Evolutionary conservation across 192 early-diverging fungal genomes (phyloP).

Genomic region (Coemansia sp.): DNA sequence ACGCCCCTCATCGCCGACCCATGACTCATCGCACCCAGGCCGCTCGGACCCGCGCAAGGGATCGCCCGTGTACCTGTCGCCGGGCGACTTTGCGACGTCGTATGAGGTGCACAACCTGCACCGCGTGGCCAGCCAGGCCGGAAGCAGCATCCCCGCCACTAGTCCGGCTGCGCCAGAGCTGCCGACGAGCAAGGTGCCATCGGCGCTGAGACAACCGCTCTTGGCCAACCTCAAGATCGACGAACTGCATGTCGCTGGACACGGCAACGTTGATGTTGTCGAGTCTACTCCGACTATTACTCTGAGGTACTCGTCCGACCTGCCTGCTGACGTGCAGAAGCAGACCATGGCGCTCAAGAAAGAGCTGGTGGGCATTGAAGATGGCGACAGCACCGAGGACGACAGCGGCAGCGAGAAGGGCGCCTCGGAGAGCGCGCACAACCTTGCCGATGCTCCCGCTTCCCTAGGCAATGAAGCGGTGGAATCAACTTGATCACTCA

Average conservation of each 20-base stretch:
- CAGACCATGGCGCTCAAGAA: conserved; percentile 51
- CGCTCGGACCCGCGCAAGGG: conserved; percentile 50
- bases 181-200: neutral
- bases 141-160: neutral
- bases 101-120: conserved; percentile 42
- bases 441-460: neutral
- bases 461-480: neutral
- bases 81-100: conserved; percentile 43
- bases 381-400: conserved; percentile 28
- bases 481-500: neutral
- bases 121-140: neutral
- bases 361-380: conserved; percentile 52
- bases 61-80: conserved; percentile 50
- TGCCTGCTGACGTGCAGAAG: conserved; percentile 43
- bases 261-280: conserved; percentile 50
- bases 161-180: neutral
- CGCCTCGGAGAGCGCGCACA: neutral
- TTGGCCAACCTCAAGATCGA: conserved; percentile 49
- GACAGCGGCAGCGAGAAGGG: conserved; percentile 30
- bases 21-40: conserved; percentile 18
- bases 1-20: conserved; percentile 23
- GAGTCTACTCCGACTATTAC: conserved; percentile 49
- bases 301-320: conserved; percentile 50
- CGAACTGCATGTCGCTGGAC: conserved; percentile 42
- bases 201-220: conserved; percentile 25